Conservation (phyloP, 441 rosid genomes). For the Theobroma grandiflorum region DNA sequence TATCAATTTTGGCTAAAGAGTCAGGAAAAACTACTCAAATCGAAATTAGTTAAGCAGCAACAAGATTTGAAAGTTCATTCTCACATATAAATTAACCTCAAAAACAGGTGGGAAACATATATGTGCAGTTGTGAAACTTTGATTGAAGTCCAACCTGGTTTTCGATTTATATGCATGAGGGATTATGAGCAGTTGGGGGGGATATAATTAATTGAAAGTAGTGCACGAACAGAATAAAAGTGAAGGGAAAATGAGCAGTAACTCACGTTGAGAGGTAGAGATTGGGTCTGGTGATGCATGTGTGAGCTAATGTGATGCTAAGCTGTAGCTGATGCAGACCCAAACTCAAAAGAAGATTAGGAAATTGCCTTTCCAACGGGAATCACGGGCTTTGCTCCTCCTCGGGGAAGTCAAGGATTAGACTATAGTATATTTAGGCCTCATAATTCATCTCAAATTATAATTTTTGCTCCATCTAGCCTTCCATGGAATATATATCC, state of each 20-base stretch:
- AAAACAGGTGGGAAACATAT: neutral
- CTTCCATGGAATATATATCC: no score
- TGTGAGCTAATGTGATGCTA: conserved; percentile 39
- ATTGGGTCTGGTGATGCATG: conserved; percentile 13
- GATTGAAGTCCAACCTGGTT: neutral
- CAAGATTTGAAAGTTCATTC: no score
- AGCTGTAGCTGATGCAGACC: conserved; percentile 51
- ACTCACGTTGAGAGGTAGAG: neutral
- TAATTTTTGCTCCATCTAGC: no score
- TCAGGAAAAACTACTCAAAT: no score
- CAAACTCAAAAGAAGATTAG: conserved; percentile 34
- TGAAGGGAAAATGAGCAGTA: neutral
- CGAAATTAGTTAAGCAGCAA: no score
- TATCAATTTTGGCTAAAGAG: no score
- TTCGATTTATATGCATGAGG: neutral
- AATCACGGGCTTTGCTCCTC: conserved; percentile 59
- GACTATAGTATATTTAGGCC: neutral
- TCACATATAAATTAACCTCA: no score
- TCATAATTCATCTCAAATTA: neutral
- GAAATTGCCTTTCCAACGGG: conserved; percentile 46
- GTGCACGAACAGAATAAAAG: neutral
- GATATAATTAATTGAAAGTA: conserved; percentile 5
- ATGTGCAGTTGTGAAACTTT: neutral
- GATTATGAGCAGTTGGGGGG: conserved; percentile 19
- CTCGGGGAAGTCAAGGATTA: neutral